phyloP scores from a whole-genome alignment of 805 yeast genomes.

The Clavispora santaluciae region DNA sequence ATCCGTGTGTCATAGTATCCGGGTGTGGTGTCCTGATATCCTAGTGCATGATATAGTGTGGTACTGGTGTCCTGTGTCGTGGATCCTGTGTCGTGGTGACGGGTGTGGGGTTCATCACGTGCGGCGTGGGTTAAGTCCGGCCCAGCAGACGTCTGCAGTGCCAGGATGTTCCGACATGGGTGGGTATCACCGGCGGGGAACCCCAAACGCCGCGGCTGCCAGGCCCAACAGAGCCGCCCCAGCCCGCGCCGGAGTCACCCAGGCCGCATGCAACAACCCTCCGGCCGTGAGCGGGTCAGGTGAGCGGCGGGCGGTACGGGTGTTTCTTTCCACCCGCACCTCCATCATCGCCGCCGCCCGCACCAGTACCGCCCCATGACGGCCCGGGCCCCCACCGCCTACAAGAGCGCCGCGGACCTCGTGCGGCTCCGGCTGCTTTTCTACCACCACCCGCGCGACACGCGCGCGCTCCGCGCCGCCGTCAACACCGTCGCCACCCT shows the following conservation, averaged over 20 bases:
- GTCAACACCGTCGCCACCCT: slow-evolving; percentile 42
- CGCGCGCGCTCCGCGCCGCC: background rate
- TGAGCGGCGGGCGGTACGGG: no score
- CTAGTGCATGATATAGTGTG: no score
- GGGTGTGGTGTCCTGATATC: no score
- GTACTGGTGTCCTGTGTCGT: no score
- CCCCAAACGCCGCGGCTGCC: background rate
- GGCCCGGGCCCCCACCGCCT: slow-evolving; percentile 7
- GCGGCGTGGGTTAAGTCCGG: background rate
- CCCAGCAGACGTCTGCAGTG: no score
- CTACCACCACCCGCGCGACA: slow-evolving; percentile 1
- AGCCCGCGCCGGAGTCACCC: no score
- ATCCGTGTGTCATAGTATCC: no score
- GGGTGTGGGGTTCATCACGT: slow-evolving; percentile 1
- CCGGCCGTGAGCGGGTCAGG: no score
- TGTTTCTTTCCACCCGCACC: background rate
- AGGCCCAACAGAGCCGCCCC: no score
- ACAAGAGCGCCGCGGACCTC: slow-evolving; percentile 7
- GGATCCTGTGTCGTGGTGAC: no score
- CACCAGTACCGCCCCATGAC: background rate
- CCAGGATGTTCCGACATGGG: background rate
- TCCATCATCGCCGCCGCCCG: background rate
- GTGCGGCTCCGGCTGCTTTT: slow-evolving; percentile 6
- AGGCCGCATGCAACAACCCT: no score
- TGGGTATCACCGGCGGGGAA: background rate